phyloP scores from a whole-genome alignment of 257 asterid genomes.

The Fraxinus anomala region DNA sequence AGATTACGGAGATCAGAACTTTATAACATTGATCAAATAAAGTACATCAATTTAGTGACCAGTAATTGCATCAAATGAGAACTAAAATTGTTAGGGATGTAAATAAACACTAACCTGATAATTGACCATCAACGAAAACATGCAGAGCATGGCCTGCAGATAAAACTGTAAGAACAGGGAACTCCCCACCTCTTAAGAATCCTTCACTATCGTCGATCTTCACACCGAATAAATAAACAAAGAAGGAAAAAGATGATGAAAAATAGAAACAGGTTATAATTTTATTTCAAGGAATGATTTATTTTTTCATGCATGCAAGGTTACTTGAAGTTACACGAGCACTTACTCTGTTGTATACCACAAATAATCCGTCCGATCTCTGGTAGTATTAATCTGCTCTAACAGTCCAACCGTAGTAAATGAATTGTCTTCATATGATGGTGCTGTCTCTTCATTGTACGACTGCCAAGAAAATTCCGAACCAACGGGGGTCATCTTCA shows the following conservation, averaged over 20 bases:
- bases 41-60: not conserved
- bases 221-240: slow-evolving; percentile 52
- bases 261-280: not conserved
- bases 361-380: slow-evolving; percentile 83
- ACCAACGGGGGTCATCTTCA: slow-evolving; percentile 82
- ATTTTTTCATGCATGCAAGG: not conserved
- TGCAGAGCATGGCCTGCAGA: slow-evolving; percentile 99
- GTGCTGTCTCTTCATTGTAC: slow-evolving; percentile 71
- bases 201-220: slow-evolving; percentile 64
- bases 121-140: slow-evolving; percentile 79
- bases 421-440: slow-evolving; percentile 47
- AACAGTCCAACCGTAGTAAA: slow-evolving; percentile 67
- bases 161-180: slow-evolving; percentile 79
- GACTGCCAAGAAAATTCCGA: slow-evolving; percentile 74
- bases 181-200: slow-evolving; percentile 61
- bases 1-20: not conserved
- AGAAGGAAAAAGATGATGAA: slow-evolving; percentile 13
- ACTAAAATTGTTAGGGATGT: not conserved
- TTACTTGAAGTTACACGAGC: slow-evolving; percentile 1
- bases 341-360: slow-evolving; percentile 98
- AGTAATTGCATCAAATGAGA: slow-evolving; percentile 4
- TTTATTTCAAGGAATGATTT: not conserved
- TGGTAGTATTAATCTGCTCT: slow-evolving; percentile 91
- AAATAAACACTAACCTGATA: slow-evolving; percentile 54
- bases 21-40: not conserved